Base-by-base conservation (phyloP, 495 filamentous ascomycete species). In the Tirmania nivea region DNA sequence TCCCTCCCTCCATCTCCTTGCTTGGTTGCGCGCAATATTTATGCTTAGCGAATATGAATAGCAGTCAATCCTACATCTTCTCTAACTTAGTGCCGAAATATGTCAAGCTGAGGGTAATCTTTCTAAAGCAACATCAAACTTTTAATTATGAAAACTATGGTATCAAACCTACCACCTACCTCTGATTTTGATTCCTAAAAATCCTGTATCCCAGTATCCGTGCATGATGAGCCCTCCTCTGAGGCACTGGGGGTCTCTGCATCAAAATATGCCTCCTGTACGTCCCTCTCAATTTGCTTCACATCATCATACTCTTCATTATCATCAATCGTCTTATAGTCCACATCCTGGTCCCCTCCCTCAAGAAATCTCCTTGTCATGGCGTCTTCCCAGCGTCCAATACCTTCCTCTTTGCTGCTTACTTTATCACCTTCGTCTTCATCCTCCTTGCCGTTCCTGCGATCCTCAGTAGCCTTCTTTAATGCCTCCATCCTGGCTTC, bases 151-250 rank as follows among this genome's bases (percentile, higher is more conserved):
- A 5, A 31, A 31, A 31, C 25, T 7, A 31, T 31, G 25, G 25
- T 31, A 31, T 31, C n/a, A n/a, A n/a, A n/a, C n/a, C n/a, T n/a
- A n/a, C 25, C 25, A 31, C 25, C 25, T 31, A 31, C 25, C 25
- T 31, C 25, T 31, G 25, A 7, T 7, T 7, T 31, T 31, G 25
- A 31, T 7, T 31, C 25, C 42, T 50, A 87, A 58, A 78, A 88
- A 68, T 88, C 83, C 60, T 84, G 81, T 49, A 87, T 68, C 1
- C 83, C 83, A n/a, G 83, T 88, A 54, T 73, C 61, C 9, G 74
- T 61, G 70, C 71, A 79, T 25, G 70, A 67, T 14, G 75, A 71
- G 49, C 80, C 78, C 63, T 84, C 78, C 10, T 74, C 74, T n/a
- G 61, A 55, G 7, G 25, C 25, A 31, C 25, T 31, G 7, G 25